Evolutionary conservation across 163 green algal genomes (phyloP), one percentile per base, ranked within the genome.

Genomic region (Chlamydomonas reinhardtii): DNA sequence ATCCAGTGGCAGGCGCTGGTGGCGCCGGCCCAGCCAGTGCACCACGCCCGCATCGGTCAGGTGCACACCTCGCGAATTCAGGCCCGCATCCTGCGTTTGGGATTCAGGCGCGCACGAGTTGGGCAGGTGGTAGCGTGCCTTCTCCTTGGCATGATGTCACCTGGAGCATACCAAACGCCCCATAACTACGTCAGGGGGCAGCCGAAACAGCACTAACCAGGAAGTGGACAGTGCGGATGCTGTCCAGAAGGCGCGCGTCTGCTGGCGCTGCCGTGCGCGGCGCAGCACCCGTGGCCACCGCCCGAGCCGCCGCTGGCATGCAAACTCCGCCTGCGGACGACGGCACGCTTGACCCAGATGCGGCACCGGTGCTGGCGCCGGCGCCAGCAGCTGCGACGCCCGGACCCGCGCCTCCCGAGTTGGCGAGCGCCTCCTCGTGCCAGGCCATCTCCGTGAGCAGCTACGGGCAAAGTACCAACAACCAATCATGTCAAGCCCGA

Each of bases 51-150:
- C 29, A 16, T 89, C 84, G 15, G 84, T 89, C 2, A 89, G 56
- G 70, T 89, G 84, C 39, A 89, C 84, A 0, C 84, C 84, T 2
- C 75, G 48, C 59, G 76, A 77, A 37, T 86, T 85, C 52, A 89
- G 84, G 0, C 84, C 84, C 20, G 84, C 84, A 22, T 89, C 84
- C 84, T 89, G 74, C 0, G 61, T 29, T 24, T 48, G 39, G 39
- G 39, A 8, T 5, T 48, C 39, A 48, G 39, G 39, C 39, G 39
- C 39, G 8, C 5, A 8, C 39, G 39, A 8, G 39, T 48, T 48
- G 39, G 39, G 39, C 39, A 48, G 39, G 39, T 48, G 39, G 39
- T 8, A 48, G 39, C 39, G 39, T n/a, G n/a, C n/a, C n/a, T n/a
- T n/a, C n/a, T n/a, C n/a, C n/a, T n/a, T n/a, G n/a, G n/a, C n/a